These are phyloP conservation scores for Aspergillus quadricinctus DNA, from an alignment of 2,329 filamentous ascomycete genomes.

Conservation along the genomic window DNA sequence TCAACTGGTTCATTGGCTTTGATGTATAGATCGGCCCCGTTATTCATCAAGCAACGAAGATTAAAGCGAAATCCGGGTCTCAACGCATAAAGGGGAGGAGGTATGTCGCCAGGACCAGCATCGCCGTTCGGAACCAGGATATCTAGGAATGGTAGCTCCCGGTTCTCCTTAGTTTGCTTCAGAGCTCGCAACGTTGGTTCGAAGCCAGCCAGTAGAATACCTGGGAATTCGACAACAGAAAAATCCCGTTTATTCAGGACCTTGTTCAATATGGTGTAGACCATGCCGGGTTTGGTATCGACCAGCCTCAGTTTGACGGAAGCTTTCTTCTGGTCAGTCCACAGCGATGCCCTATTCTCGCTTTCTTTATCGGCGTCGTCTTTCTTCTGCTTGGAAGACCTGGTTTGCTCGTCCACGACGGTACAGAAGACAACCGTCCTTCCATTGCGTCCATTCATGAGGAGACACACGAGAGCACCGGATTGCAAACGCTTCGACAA, in stretches of 20 bases:
- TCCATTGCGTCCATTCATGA: slow-evolving; percentile 7
- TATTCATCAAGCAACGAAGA: slow-evolving; percentile 16
- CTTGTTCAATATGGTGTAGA: not conserved
- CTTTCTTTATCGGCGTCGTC: not conserved
- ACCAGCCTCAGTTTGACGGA: not conserved
- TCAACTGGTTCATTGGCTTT: slow-evolving; percentile 6
- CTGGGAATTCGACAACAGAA: slow-evolving; percentile 54
- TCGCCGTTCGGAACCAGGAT: slow-evolving; percentile 28
- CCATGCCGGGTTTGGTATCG: not conserved
- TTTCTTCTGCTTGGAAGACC: slow-evolving; percentile 11
- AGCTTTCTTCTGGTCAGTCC: not conserved
- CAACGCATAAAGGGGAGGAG: slow-evolving; percentile 50
- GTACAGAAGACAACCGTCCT: slow-evolving; percentile 24
- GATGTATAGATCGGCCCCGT: slow-evolving; percentile 9
- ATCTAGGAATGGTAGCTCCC: slow-evolving; percentile 47
- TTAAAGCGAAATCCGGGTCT: slow-evolving; percentile 47
- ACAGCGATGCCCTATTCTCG: not conserved
- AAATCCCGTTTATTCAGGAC: not conserved
- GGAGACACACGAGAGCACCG: slow-evolving; percentile 26
- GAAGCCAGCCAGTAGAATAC: slow-evolving; percentile 55
- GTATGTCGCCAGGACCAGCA: slow-evolving; percentile 22
- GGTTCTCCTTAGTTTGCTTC: slow-evolving; percentile 46
- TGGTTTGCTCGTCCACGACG: slow-evolving; percentile 6
- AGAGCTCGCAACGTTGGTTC: slow-evolving; percentile 52
- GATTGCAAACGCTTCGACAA: slow-evolving; percentile 26